Evolutionary conservation across 1,139 yeast species (phyloP).

Genomic region (Debaryomycetaceae sp.): DNA sequence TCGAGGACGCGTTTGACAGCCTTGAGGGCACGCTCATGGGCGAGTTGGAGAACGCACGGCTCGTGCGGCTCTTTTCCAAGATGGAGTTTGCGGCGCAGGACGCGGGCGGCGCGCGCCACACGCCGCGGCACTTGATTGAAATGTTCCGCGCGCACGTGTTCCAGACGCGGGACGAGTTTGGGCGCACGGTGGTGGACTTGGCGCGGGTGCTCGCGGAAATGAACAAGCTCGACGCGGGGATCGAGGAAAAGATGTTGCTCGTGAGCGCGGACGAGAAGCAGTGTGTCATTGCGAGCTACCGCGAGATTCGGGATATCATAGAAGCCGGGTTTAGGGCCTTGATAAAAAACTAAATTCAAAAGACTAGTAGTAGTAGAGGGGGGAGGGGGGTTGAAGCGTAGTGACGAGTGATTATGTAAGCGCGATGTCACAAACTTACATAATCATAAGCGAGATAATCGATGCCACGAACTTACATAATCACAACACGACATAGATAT

Average conservation of each 20-base stretch:
- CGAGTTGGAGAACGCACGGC: slow-evolving; percentile 82
- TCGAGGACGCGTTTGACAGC: slow-evolving; percentile 50
- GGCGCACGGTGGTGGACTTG: slow-evolving; percentile 70
- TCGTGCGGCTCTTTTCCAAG: slow-evolving; percentile 74
- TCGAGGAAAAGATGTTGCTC: slow-evolving; percentile 70
- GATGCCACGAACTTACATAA: no score
- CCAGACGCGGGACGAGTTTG: slow-evolving; percentile 70
- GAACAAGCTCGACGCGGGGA: slow-evolving; percentile 88
- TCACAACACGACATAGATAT: no score
- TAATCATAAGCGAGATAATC: no score
- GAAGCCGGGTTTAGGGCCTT: slow-evolving; percentile 63
- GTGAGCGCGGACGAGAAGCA: slow-evolving; percentile 77
- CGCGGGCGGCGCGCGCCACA: slow-evolving; percentile 60
- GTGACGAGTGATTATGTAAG: no score
- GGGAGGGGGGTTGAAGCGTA: no score
- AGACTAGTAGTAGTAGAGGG: no score
- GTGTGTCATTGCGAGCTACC: slow-evolving; percentile 71
- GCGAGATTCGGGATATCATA: slow-evolving; percentile 64
- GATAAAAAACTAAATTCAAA: no score
- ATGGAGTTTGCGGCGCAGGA: slow-evolving; percentile 74
- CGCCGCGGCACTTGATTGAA: slow-evolving; percentile 46
- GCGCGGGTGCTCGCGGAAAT: slow-evolving; percentile 69
- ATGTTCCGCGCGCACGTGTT: slow-evolving; percentile 79
- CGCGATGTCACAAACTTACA: no score
- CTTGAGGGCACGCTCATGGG: slow-evolving; percentile 55